Evolutionary conservation across 139 green algal species (phyloP).

Genomic region (Chlorella sp.): DNA sequence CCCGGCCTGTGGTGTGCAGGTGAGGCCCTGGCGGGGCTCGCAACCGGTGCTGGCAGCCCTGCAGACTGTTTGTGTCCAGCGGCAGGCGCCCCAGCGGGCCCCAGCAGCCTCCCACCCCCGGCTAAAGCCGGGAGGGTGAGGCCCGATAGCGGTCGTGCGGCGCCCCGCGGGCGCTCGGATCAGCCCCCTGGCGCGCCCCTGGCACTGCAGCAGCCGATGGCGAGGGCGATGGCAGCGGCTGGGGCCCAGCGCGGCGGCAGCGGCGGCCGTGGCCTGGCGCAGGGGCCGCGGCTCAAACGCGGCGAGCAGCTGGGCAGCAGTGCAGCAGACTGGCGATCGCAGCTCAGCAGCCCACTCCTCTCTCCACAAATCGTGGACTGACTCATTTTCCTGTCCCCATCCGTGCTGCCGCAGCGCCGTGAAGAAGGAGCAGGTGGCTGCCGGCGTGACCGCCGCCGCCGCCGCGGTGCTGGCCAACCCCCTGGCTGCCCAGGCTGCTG

Average conservation of each 20-base stretch:
- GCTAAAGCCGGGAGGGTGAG: too few relatives aligned
- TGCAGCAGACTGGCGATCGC: background rate
- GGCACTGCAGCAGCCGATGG: background rate
- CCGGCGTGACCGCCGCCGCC: conserved; percentile 65
- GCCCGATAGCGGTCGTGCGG: too few relatives aligned
- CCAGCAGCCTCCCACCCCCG: too few relatives aligned
- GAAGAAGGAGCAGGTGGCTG: conserved; percentile 59
- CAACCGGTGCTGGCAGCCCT: background rate
- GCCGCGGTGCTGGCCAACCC: conserved; percentile 70
- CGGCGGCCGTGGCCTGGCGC: background rate
- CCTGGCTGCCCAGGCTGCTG: conserved; percentile 78
- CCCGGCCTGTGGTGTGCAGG: conserved; percentile 40
- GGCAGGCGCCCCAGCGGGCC: background rate
- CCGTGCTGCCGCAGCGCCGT: conserved; percentile 5
- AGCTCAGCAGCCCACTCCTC: background rate
- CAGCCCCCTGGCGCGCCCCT: background rate
- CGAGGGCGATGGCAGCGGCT: background rate
- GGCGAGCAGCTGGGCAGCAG: background rate
- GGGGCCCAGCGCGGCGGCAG: background rate
- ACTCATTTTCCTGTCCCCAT: too few relatives aligned
- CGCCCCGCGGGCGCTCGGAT: background rate
- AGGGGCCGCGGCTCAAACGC: too few relatives aligned
- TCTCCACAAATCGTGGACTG: background rate
- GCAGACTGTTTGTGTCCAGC: background rate
- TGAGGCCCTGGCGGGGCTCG: background rate